Evolutionary conservation across 306 rosid species (phyloP), one percentile per base, ranked within the genome.

Genomic region (Sphenostylis stenocarpa): DNA sequence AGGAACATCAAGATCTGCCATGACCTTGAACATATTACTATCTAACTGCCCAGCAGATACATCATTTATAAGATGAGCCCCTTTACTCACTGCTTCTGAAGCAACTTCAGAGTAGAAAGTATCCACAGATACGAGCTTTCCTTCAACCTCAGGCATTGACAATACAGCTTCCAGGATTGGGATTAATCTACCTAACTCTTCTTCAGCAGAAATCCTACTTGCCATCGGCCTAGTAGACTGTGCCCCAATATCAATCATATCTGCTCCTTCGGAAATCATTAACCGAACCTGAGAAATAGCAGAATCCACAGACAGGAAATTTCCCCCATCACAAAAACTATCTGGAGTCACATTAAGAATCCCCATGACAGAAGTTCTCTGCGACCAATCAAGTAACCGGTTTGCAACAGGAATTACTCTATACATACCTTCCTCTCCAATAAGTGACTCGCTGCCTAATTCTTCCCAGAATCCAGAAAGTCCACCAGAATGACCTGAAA

Each of bases 321-420:
- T 88, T 16, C 97, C 94, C 23, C 97, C 97, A 76, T 95, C 97
- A 57, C 97, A 87, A 80, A 95, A 95, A 84, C 97, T 89, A 86
- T 95, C 98, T 17, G 97, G 98, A 29, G 97, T 92, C 82, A 95
- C 76, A 85, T 95, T 95, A 80, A 95, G 93, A 69, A 95, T 67
- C 36, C 96, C 97, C 97, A 90, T 92, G 69, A 92, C 80, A 26
- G 77, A 87, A 56, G 96, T 89, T 81, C 82, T 92, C 43, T 21
- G 58, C 0, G 98, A 86, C 95, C 96, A 89, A 49, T 95, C 93
- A 85, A 88, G 85, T 49, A 92, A 84, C 67, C 80, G 84, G 55
- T 82, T 84, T 66, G 86, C 86, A 71, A 89, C 29, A 12, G 98
- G 97, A 72, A 92, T 82, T 66, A 95, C 97, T 80, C 98, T 86